Evolutionary conservation across 331 rosid species (phyloP).

Genomic region (Pyrus hybrid): DNA sequence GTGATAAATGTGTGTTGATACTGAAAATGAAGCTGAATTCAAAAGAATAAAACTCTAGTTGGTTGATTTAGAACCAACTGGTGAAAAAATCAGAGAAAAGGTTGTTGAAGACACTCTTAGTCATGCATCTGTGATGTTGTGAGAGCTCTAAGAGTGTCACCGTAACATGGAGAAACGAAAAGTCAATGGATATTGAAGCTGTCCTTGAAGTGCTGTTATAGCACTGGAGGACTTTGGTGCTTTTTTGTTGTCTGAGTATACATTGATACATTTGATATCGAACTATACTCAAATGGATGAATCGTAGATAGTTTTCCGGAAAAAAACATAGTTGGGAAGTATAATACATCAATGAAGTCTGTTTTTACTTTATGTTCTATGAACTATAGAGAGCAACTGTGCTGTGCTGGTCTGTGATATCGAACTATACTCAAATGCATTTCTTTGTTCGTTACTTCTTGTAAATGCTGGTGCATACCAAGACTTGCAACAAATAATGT

Average conservation of each 20-base stretch:
- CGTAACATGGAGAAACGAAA: neutral
- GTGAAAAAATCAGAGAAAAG: neutral
- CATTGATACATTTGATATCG: neutral
- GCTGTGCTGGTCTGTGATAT: neutral
- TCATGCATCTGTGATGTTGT: neutral
- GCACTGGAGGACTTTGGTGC: neutral
- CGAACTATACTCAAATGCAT: too few species aligned
- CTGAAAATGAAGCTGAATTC: neutral
- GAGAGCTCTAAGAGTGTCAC: neutral
- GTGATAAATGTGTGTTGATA: neutral
- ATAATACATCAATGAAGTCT: neutral
- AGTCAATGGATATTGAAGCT: neutral
- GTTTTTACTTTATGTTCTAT: neutral
- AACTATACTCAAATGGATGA: neutral
- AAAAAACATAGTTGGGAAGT: neutral
- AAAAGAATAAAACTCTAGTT: neutral
- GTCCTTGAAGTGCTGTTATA: neutral
- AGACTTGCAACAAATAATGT: neutral
- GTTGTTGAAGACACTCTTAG: neutral
- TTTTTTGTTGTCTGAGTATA: neutral
- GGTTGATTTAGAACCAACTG: neutral
- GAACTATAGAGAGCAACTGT: neutral
- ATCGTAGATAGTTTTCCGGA: too few species aligned
- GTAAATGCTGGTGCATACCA: neutral
- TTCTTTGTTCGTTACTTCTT: neutral